Evolutionary conservation across 495 filamentous ascomycete species (phyloP).

Genomic region (Trichocladium uniseriatum): DNA sequence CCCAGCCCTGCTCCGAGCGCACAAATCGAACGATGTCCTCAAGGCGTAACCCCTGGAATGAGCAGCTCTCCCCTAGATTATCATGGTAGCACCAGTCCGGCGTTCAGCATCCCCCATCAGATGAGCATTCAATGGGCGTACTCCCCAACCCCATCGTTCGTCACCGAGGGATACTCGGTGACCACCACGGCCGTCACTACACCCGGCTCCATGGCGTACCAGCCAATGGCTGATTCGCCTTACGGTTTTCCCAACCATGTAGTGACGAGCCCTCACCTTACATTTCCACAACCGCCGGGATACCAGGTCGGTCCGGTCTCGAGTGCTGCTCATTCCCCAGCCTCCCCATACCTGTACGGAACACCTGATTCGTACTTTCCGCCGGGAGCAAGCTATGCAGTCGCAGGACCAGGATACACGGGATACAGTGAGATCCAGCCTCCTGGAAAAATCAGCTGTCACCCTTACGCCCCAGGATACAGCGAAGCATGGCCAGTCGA

Average conservation of each 20-base stretch:
- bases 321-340: not conserved
- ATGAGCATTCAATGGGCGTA: not conserved
- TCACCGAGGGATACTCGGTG: not conserved
- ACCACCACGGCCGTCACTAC: not conserved
- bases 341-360: not conserved
- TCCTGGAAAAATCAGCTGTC: not conserved
- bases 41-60: not conserved
- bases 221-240: not conserved
- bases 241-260: not conserved
- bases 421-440: not conserved
- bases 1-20: not conserved
- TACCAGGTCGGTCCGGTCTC: not conserved
- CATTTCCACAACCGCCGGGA: not conserved
- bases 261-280: not conserved
- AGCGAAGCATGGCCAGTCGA: not conserved
- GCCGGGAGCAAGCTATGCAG: not conserved
- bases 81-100: not conserved
- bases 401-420: not conserved
- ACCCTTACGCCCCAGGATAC: not conserved
- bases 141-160: not conserved
- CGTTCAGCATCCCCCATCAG: not conserved
- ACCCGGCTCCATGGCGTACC: not conserved
- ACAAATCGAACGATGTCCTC: not conserved
- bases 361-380: not conserved
- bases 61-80: not conserved